These are phyloP conservation scores for Cryomyces minteri DNA, from an alignment of 495 filamentous ascomycete species.

Conservation along the genomic window DNA sequence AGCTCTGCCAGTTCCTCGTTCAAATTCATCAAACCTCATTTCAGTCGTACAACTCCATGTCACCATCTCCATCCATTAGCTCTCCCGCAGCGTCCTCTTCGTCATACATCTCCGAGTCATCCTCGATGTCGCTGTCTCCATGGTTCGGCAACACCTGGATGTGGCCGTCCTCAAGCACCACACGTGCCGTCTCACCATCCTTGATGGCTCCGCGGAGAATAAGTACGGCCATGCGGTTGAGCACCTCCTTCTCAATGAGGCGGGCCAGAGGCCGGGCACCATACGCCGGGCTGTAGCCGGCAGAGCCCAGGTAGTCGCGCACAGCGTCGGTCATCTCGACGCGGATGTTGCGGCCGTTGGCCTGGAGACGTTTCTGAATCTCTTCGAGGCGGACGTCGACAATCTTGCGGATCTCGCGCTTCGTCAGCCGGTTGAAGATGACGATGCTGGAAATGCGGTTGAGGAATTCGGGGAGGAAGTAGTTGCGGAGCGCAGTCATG, in stretches of 20 bases:
- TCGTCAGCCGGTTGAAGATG: constrained; percentile 94
- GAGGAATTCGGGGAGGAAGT: constrained; percentile 95
- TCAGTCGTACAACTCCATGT: constrained; percentile 25
- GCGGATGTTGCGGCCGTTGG: constrained; percentile 63
- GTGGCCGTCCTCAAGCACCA: constrained; percentile 58
- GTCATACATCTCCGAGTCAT: constrained; percentile 32
- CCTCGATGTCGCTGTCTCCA: constrained; percentile 33
- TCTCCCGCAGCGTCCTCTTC: constrained; percentile 55
- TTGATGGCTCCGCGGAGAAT: constrained; percentile 68
- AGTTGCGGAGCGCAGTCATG: constrained; percentile 71
- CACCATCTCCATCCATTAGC: constrained; percentile 31
- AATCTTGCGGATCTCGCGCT: constrained; percentile 78
- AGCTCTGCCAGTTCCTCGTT: too few relatives aligned
- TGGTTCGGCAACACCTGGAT: constrained; percentile 75
- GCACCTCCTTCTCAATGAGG: constrained; percentile 87
- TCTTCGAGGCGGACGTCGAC: constrained; percentile 79
- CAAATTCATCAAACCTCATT: neutral
- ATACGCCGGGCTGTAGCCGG: constrained; percentile 87
- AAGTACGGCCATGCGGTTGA: constrained; percentile 80
- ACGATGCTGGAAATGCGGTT: constrained; percentile 90
- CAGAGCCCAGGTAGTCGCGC: constrained; percentile 72
- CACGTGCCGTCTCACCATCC: constrained; percentile 67
- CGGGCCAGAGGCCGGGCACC: constrained; percentile 76
- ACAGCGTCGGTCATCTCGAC: constrained; percentile 65
- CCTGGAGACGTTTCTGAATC: constrained; percentile 70